Conservation (phyloP, 148 eudicot genomes). For the Selenicereus undatus region DNA sequence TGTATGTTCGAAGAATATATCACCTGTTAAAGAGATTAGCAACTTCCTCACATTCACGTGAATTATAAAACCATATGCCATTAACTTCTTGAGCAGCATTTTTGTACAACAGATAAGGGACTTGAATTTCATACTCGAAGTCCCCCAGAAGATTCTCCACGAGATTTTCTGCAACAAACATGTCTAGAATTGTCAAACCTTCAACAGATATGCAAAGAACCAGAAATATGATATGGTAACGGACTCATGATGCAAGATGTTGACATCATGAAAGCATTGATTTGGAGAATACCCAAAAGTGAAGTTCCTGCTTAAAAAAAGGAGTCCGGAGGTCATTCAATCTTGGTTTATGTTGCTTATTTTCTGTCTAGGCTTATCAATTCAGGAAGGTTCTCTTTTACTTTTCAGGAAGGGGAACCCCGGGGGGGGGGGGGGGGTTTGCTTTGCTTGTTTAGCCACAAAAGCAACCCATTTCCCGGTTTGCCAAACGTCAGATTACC, state of each 20-base stretch:
- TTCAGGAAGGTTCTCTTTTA: too few relatives aligned
- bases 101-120: constrained; percentile 76
- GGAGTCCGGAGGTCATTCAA: background rate
- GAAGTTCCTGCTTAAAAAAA: background rate
- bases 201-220: background rate
- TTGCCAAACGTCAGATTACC: background rate
- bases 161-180: constrained; percentile 55
- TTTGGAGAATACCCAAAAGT: background rate
- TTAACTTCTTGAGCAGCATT: constrained; percentile 90
- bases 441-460: background rate
- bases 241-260: background rate
- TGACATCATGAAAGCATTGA: background rate
- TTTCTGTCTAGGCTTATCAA: background rate
- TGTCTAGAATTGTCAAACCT: too few relatives aligned
- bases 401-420: background rate
- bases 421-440: background rate
- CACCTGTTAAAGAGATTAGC: constrained; percentile 81
- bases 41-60: constrained; percentile 87
- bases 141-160: constrained; percentile 87
- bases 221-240: background rate
- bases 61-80: constrained; percentile 93
- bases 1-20: background rate
- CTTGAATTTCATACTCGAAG: constrained; percentile 87
- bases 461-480: background rate
- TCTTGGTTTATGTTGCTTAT: background rate